Conservation (phyloP, 2,329 filamentous ascomycete genomes). For the Falciphora oryzae region DNA sequence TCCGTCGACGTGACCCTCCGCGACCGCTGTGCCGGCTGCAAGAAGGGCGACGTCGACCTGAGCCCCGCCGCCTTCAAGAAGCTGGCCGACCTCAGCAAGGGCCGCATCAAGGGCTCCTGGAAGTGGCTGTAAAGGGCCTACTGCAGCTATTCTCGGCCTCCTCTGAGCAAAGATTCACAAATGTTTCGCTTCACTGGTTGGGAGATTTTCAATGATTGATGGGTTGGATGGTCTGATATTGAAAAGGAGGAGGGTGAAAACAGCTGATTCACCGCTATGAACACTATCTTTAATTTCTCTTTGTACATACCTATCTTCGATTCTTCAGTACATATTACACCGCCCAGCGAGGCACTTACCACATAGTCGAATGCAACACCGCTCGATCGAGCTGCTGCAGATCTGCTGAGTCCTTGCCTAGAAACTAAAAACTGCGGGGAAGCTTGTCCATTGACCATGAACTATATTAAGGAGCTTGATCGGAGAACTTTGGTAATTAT, state of each 20-base stretch:
- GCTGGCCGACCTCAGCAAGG: constrained; percentile 37
- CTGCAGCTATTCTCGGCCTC: neutral
- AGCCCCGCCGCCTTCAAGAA: constrained; percentile 39
- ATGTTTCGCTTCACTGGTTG: neutral
- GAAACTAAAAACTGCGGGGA: no score
- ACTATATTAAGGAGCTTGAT: no score
- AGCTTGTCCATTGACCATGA: no score
- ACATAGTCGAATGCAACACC: neutral
- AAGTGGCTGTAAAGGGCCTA: constrained; percentile 24
- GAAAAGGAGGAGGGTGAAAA: neutral
- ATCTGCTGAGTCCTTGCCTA: no score
- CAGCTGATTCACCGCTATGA: neutral
- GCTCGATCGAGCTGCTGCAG: no score
- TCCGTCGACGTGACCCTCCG: constrained; percentile 55
- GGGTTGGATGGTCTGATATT: neutral
- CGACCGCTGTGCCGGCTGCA: constrained; percentile 55
- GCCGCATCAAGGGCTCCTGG: constrained; percentile 31
- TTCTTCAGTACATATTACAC: neutral
- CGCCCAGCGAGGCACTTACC: neutral
- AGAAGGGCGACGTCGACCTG: constrained; percentile 42
- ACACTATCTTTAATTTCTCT: neutral
- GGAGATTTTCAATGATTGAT: neutral
- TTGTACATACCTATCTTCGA: neutral
- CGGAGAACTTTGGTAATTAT: no score
- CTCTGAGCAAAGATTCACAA: neutral